Base-by-base conservation (phyloP, 2,329 filamentous ascomycete species). In the Colletotrichum liaoningense region DNA sequence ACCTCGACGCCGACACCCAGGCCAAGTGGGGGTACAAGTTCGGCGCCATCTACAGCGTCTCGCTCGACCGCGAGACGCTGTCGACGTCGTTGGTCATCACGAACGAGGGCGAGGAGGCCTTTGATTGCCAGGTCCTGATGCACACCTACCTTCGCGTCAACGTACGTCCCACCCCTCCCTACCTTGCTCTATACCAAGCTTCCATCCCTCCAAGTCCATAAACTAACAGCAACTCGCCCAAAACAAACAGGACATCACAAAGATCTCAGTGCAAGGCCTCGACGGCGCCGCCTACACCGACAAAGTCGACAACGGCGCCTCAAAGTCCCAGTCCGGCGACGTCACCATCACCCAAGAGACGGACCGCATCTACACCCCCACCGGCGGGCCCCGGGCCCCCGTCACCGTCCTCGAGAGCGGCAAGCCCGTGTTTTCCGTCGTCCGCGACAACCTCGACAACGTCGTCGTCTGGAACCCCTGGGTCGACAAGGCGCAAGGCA, bases 381-480 rank as follows among this genome's bases (percentile, higher is more conserved):
- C 88, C 76, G 87, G 89, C 75, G 91, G 90, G 0, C 91, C 92
- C 52, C 86, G 85, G 56, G 83, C 87, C 58, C 84, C 89, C 1
- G 83, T 94, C 59, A 80, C 88, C 14, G 90, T 97, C 60, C 80
- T 86, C 19, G 91, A 94, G 78, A 88, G 84, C 63, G 92, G 90
- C 73, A 88, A 89, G 79, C 87, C 91, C 16, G 85, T 89, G 63
- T 95, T 93, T 85, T 91, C 92, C 73, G 88, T 98, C 68, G 90
- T 93, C 54, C 91, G 97, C 74, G 95, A 98, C 83, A 95, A 95
- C 77, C 88, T 99, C 77, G 89, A 90, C 75, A 94, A 98, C 77
- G 92, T 97, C 19, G 96, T 98, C 1, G 93, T 98, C 35, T 99
- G 97, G 97, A 99, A 99, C 84, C 97, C 97, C 1, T 98, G 96